Percentiles rank a stretch among this genome's conserved stretches.
Evolutionary conservation across 2,329 filamentous ascomycete genomes (phyloP).

Genomic region (Verticillium longisporum): DNA sequence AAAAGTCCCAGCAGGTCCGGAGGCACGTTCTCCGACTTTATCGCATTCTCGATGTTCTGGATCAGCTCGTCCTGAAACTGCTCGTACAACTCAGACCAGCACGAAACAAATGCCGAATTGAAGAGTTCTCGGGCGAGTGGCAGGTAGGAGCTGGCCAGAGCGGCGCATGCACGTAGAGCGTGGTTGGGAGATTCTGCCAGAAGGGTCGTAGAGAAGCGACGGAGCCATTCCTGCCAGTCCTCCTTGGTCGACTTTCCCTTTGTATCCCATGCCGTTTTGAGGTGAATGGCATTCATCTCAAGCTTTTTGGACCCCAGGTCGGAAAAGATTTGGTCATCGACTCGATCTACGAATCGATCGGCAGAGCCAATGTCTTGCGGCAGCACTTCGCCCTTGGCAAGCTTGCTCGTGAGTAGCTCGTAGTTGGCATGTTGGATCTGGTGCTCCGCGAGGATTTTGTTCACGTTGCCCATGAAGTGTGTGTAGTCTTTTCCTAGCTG

Average conservation of each 20-base stretch:
- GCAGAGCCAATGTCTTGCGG: slow-evolving; percentile 90
- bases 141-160: slow-evolving; percentile 82
- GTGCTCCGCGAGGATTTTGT: slow-evolving; percentile 73
- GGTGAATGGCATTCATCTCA: slow-evolving; percentile 93
- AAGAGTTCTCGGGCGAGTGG: slow-evolving; percentile 90
- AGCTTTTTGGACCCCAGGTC: slow-evolving; percentile 90
- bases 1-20: slow-evolving; percentile 92
- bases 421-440: slow-evolving; percentile 89
- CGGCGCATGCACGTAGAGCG: slow-evolving; percentile 86
- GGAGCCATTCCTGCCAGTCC: slow-evolving; percentile 99
- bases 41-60: slow-evolving; percentile 87
- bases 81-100: slow-evolving; percentile 96
- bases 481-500: slow-evolving; percentile 93
- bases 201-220: slow-evolving; percentile 90
- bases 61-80: slow-evolving; percentile 96
- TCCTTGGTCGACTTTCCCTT: slow-evolving; percentile 95
- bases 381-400: slow-evolving; percentile 91
- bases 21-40: slow-evolving; percentile 91
- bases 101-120: slow-evolving; percentile 98
- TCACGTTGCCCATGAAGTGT: slow-evolving; percentile 89
- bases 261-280: slow-evolving; percentile 96
- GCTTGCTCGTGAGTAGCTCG: slow-evolving; percentile 81
- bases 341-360: slow-evolving; percentile 67
- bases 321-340: slow-evolving; percentile 73
- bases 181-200: slow-evolving; percentile 95